Base-by-base conservation (phyloP, 129 eudicot species). In the Ambrosia trifida region DNA sequence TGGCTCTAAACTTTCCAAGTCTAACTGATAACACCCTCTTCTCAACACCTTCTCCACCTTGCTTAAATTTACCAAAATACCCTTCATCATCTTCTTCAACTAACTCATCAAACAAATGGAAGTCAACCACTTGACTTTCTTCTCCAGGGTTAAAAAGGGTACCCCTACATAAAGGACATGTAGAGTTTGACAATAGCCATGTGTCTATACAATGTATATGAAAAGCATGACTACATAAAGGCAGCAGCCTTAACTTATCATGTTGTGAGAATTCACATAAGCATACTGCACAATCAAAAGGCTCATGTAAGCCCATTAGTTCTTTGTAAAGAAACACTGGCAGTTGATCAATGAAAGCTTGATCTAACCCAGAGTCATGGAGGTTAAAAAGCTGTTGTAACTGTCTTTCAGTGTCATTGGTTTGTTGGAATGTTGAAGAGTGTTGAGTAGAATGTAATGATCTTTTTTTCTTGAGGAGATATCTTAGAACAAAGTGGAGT, bases 271-370 rank as follows among this genome's bases (percentile, higher is more conserved):
- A 95, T 59, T 90, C 97, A 78, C 94, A 88, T 1, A 95, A 66
- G 56, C 99, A 95, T 66, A 95, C 99, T 66, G 99, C 99, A 80
- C 99, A 95, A 74, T 95, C 99, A 78, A 90, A 95, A 19, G 97
- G 97, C 85, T 95, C 99, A 64, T 90, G 83, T 20, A 72, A 54
- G 1, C 97, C 97, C 88, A 79, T 64, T 18, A 95, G 60, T 51
- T 95, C 97, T 70, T 84, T 84, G 91, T 90, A 95, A 4, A 72
- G 74, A 56, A 95, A 95, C 69, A 95, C 83, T 28, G 99, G 99
- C 33, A 95, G 94, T 0, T 96, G 85, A 78, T 95, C 99, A 63
- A 90, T 88, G 61, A 80, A 82, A 68, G 85, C 83, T 64, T 90
- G 99, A 70, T 95, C 99, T 19, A 94, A 64, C 3, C 98, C 98